Evolutionary conservation across 2,329 filamentous ascomycete genomes (phyloP).

Genomic region (Ophiostoma tasmaniense): DNA sequence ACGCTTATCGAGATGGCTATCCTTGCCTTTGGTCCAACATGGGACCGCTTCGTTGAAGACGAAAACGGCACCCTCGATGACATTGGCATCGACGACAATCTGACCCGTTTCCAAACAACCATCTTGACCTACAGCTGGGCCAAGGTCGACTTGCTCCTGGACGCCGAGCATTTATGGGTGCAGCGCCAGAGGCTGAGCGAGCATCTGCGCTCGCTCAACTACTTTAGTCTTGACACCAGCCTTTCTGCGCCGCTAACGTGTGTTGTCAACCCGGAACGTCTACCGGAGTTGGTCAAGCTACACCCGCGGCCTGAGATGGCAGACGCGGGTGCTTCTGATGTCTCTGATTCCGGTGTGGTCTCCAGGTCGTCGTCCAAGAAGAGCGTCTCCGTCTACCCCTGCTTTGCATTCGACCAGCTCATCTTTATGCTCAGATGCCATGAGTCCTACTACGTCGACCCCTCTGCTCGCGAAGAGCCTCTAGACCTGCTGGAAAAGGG

Average conservation of each 20-base stretch:
- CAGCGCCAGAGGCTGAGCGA: not conserved
- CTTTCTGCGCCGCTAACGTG: not conserved
- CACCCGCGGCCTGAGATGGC: not conserved
- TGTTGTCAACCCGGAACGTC: not conserved
- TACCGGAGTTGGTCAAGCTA: not conserved
- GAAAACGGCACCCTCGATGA: slow-evolving; percentile 18
- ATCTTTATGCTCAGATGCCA: not conserved
- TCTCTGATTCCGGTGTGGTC: too few species aligned
- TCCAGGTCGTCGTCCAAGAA: not conserved
- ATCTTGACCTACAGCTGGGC: slow-evolving; percentile 19
- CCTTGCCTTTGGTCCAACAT: slow-evolving; percentile 33
- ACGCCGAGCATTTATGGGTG: slow-evolving; percentile 20
- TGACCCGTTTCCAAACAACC: not conserved
- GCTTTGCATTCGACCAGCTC: slow-evolving; percentile 12
- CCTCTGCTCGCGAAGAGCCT: not conserved
- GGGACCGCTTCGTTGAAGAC: slow-evolving; percentile 33
- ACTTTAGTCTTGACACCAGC: not conserved
- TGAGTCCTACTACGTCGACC: not conserved
- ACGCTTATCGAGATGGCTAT: slow-evolving; percentile 31
- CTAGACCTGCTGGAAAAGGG: not conserved
- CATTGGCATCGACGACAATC: not conserved
- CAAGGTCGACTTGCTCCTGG: slow-evolving; percentile 17
- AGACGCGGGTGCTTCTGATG: not conserved
- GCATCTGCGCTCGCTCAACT: not conserved
- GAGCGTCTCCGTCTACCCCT: not conserved